Conservation (phyloP, 768 basidiomycete genomes). For the Pleurotus tuoliensis region DNA sequence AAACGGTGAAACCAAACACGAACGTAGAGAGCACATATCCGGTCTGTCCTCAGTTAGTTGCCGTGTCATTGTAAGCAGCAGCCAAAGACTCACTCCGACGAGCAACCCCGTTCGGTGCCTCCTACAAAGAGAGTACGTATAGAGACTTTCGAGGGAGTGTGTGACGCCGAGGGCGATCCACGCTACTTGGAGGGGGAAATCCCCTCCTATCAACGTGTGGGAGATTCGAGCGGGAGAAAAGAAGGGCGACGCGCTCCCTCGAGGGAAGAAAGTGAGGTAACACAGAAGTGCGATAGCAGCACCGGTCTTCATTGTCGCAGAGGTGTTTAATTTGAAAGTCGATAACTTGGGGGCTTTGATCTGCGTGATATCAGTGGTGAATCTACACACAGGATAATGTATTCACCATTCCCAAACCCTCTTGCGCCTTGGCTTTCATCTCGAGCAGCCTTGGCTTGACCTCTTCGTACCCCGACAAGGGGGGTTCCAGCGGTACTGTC, state of each 20-base stretch:
- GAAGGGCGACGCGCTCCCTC: slow-evolving; percentile 20
- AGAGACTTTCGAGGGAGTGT: slow-evolving; percentile 47
- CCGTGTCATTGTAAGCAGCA: neutral
- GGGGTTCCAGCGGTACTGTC: slow-evolving; percentile 63
- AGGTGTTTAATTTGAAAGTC: slow-evolving; percentile 44
- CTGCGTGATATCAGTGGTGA: slow-evolving; percentile 25
- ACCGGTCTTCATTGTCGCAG: slow-evolving; percentile 22
- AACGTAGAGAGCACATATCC: slow-evolving; percentile 51
- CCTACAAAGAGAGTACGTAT: slow-evolving; percentile 41
- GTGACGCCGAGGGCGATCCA: slow-evolving; percentile 28
- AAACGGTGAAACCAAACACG: slow-evolving; percentile 51
- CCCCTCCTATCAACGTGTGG: slow-evolving; percentile 25
- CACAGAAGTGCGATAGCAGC: slow-evolving; percentile 27
- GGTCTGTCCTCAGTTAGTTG: slow-evolving; percentile 30
- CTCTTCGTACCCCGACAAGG: slow-evolving; percentile 70
- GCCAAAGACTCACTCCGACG: slow-evolving; percentile 26
- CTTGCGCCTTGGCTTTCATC: slow-evolving; percentile 81
- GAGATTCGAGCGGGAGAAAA: slow-evolving; percentile 30
- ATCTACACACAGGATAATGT: neutral
- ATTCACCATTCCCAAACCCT: slow-evolving; percentile 74
- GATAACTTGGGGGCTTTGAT: slow-evolving; percentile 60
- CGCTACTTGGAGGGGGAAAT: slow-evolving; percentile 20
- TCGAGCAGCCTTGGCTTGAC: slow-evolving; percentile 75
- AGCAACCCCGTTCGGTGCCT: slow-evolving; percentile 47
- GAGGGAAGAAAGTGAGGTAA: slow-evolving; percentile 18